Evolutionary conservation across 2,329 filamentous ascomycete species (phyloP).

Genomic region (Curvularia sp.): DNA sequence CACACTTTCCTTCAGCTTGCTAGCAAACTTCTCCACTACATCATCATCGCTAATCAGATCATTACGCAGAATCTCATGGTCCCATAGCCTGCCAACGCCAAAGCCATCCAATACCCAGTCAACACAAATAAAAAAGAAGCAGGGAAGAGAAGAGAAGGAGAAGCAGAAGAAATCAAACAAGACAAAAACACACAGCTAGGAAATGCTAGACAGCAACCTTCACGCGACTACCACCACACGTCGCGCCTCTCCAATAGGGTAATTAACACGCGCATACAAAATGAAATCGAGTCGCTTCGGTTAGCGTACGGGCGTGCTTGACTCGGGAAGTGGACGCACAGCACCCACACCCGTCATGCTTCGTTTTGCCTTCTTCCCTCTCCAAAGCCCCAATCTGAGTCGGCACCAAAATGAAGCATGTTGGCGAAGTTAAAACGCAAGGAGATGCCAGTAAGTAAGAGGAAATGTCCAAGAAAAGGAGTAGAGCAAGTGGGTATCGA

Average conservation of each 20-base stretch:
- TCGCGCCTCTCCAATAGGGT: neutral
- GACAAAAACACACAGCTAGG: neutral
- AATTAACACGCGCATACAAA: neutral
- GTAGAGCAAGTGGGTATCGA: constrained; percentile 30
- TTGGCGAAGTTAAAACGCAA: constrained; percentile 35
- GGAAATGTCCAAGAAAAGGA: constrained; percentile 30
- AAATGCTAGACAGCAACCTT: constrained; percentile 1
- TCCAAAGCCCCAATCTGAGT: constrained; percentile 34
- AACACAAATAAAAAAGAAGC: constrained; percentile 10
- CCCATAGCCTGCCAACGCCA: constrained; percentile 14
- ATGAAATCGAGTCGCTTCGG: constrained; percentile 2
- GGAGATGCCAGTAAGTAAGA: constrained; percentile 36
- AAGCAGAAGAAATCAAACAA: neutral
- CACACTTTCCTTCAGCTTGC: neutral
- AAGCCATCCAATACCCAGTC: constrained; percentile 12
- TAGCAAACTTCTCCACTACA: constrained; percentile 14
- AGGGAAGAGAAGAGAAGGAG: neutral
- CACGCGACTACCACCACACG: neutral
- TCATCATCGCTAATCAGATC: constrained; percentile 26
- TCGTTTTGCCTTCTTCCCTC: constrained; percentile 16
- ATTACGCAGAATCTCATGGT: constrained; percentile 37
- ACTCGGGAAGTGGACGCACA: constrained; percentile 22
- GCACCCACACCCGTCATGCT: constrained; percentile 20
- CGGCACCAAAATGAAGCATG: constrained; percentile 24
- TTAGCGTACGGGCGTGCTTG: constrained; percentile 6